Evolutionary conservation across 176 grass and related monocot species (phyloP), one percentile per base, ranked within the genome.

Genomic region (Elaeis guineensis): DNA sequence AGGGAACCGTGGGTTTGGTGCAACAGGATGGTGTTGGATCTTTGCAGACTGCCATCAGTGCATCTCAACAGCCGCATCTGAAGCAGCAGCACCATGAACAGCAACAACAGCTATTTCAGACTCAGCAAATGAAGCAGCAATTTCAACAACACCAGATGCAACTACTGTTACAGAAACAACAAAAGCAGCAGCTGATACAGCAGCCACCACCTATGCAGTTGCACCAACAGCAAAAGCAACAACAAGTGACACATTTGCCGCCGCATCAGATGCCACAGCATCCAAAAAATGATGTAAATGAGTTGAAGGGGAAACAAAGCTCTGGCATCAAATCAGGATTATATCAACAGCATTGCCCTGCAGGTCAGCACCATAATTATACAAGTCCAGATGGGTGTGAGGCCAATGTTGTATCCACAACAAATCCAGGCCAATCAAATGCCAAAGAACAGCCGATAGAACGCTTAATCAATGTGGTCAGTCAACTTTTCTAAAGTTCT

Each of bases 361-460:
- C 54, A 56, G 54, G 5, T 19, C 18, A 56, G 21, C 21, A 4
- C 21, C 19, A 56, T 56, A 56, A 56, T 56, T 15, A 56, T 56
- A 65, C 82, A 16, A 77, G 63, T 73, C 76, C 79, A 62, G 93
- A 92, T 80, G 87, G 70, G 66, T 80, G 67, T 66, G 84, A 83
- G 59, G 74, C 63, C 51, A 89, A 78, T 44, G n/a, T 85, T 44
- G 35, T 44, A 69, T 66, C 74, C 69, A 81, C 74, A 72, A 75
- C 78, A 66, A 61, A 54, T 83, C 71, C 49, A 66, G 51, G 35
- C 59, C 89, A 85, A 82, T 39, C 84, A 82, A 72, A 57, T 65
- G 69, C 79, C 58, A 81, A 76, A 57, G 93, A 92, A 80, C 92
- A 79, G 55, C 87, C 93, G 64, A 71, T 98, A 3, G 87, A 86